Evolutionary conservation across 2,329 filamentous ascomycete genomes (phyloP), one percentile per base, ranked within the genome.

Genomic region (Leptographium radiaticola): DNA sequence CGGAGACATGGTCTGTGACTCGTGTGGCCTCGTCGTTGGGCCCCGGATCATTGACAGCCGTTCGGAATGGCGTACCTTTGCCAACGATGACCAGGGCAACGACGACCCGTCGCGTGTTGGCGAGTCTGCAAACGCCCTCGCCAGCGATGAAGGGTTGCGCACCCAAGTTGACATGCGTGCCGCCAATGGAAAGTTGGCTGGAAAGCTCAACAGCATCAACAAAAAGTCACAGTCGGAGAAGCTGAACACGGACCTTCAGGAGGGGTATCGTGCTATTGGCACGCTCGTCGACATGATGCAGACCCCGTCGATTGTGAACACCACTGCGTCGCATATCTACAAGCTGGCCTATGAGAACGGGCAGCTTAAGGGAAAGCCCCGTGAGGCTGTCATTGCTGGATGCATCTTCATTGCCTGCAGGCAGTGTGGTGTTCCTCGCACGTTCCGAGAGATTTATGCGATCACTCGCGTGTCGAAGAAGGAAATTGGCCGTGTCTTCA

Each of bases 31-130:
- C 38, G 93, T 98, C 7, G 79, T 98, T 34, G 86, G 87, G 56
- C 87, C 91, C 64, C 86, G 89, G 60, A 89, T 93, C 66, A 90
- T 98, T 65, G 94, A 98, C 66, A 94, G 88, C 57, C 86, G 94
- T 58, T 95, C 89, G 49, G 93, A 98, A 72, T 98, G 93, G 93
- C 88, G 93, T 66, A 98, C 93, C 1, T 98, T 98, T 71, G 89
- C 90, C 66, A 97, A 97, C 67, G 93, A 98, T 65, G 94, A 98
- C 67, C 89, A 95, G 68, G 89, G 88, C 64, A 90, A 87, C 64
- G 94, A 97, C 62, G 93, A 98, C 61, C 93, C 94, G 6, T 96
- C 89, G 56, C 93, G 93, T 89, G 91, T 98, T 60, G 93, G 93
- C 73, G 93, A 97, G 62, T 87, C 86, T 7, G 84, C 86, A 57